phyloP scores from a whole-genome alignment of 2,329 filamentous ascomycete genomes.

The Trematosphaeria pertusa region DNA sequence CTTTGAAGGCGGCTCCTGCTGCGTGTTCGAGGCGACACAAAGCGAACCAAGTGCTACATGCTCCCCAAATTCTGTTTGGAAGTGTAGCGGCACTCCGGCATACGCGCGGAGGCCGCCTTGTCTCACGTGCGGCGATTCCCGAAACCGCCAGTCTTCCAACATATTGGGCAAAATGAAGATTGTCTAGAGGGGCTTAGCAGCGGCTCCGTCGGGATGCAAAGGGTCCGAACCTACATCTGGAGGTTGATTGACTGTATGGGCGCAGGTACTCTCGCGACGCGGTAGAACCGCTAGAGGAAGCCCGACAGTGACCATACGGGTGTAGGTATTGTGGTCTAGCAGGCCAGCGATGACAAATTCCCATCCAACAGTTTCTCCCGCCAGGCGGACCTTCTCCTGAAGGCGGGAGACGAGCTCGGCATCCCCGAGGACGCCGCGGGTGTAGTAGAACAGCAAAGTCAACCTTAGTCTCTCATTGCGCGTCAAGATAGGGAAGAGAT shows the following conservation, averaged over 20 bases:
- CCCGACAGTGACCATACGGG: conserved; percentile 52
- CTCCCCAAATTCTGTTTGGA: conserved; percentile 51
- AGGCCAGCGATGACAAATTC: conserved; percentile 56
- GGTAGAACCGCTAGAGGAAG: conserved; percentile 53
- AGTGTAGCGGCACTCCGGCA: conserved; percentile 51
- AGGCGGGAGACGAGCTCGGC: conserved; percentile 50
- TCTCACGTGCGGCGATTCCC: conserved; percentile 50
- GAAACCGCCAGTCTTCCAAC: conserved; percentile 55
- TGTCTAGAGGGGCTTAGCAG: conserved; percentile 23
- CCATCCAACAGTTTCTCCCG: conserved; percentile 53
- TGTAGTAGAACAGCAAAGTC: conserved; percentile 56
- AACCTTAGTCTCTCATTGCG: conserved; percentile 48
- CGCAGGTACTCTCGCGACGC: conserved; percentile 54
- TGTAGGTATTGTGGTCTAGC: conserved; percentile 53
- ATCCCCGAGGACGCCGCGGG: conserved; percentile 49
- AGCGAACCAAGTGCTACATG: conserved; percentile 52
- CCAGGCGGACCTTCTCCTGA: conserved; percentile 53
- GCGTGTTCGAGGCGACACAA: conserved; percentile 51
- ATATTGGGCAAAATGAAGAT: conserved; percentile 54
- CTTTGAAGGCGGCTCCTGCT: conserved; percentile 38
- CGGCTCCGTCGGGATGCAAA: background rate
- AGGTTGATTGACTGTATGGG: conserved; percentile 52
- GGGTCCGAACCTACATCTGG: conserved; percentile 38
- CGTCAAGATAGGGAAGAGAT: conserved; percentile 45
- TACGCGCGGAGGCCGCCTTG: conserved; percentile 51